phyloP scores from a whole-genome alignment of 768 basidiomycete species.

The Russula earlei region DNA sequence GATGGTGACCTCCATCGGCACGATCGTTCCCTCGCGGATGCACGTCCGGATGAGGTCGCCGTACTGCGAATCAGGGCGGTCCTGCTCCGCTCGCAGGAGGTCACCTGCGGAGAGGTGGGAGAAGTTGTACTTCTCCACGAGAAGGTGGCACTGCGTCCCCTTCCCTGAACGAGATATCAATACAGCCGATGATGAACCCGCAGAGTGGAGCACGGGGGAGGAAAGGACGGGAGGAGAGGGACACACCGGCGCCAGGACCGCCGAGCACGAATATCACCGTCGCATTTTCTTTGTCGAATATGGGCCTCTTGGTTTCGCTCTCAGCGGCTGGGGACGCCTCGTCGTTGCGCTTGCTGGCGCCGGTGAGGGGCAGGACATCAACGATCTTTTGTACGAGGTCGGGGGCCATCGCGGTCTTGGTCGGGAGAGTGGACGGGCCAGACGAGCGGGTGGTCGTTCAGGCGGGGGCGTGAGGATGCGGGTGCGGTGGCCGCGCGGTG shows the following conservation, averaged over 20 bases:
- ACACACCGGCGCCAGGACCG: slow-evolving; percentile 85
- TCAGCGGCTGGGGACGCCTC: not conserved
- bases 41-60: slow-evolving; percentile 78
- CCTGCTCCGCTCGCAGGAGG: slow-evolving; percentile 89
- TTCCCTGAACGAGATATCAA: slow-evolving; percentile 50
- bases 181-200: not conserved
- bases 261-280: slow-evolving; percentile 93
- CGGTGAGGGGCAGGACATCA: slow-evolving; percentile 27
- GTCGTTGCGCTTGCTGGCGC: not conserved
- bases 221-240: slow-evolving; percentile 1
- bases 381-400: slow-evolving; percentile 36
- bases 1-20: slow-evolving; percentile 94
- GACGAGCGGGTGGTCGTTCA: slow-evolving; percentile 55
- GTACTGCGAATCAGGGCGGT: slow-evolving; percentile 72
- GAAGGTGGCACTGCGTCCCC: slow-evolving; percentile 84
- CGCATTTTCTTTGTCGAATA: slow-evolving; percentile 64
- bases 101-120: slow-evolving; percentile 98
- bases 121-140: slow-evolving; percentile 81
- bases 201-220: not conserved
- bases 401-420: slow-evolving; percentile 27
- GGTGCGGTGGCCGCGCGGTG: slow-evolving; percentile 48
- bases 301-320: not conserved
- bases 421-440: slow-evolving; percentile 42
- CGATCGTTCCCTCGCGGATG: slow-evolving; percentile 88
- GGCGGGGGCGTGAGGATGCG: slow-evolving; percentile 50